These are phyloP conservation scores for Tremella mesenterica DNA, from an alignment of 768 basidiomycete genomes.

Conservation along the genomic window DNA sequence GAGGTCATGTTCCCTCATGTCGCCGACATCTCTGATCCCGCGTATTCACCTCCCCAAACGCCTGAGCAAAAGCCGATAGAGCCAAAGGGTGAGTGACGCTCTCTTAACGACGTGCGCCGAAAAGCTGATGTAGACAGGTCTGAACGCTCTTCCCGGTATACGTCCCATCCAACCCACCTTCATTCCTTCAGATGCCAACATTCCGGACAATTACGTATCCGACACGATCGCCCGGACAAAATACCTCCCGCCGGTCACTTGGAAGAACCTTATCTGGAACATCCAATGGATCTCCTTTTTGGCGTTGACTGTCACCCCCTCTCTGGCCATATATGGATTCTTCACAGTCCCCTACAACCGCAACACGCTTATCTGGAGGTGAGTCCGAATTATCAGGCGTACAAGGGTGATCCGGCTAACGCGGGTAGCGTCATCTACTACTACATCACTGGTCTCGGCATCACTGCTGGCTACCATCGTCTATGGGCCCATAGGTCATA, in stretches of 20 bases:
- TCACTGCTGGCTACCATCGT: constrained; percentile 74
- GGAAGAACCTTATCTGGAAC: constrained; percentile 57
- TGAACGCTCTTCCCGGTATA: constrained; percentile 25
- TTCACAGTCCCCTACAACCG: constrained; percentile 54
- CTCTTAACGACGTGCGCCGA: neutral
- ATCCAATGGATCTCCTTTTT: constrained; percentile 60
- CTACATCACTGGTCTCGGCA: constrained; percentile 75
- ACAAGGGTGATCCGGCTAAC: constrained; percentile 4
- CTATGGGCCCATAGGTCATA: constrained; percentile 95
- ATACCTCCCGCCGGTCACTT: constrained; percentile 59
- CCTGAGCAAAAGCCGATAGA: constrained; percentile 18
- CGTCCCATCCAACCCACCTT: constrained; percentile 34
- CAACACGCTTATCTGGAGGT: constrained; percentile 62
- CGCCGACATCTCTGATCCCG: constrained; percentile 30
- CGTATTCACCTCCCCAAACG: constrained; percentile 36
- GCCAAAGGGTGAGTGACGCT: constrained; percentile 12
- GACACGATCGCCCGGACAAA: constrained; percentile 63
- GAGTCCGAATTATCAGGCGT: constrained; percentile 4
- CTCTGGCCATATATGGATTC: constrained; percentile 65
- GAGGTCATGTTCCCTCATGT: constrained; percentile 10
- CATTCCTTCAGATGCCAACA: constrained; percentile 43
- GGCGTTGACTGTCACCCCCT: constrained; percentile 65
- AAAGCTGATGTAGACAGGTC: constrained; percentile 11
- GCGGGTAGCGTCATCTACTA: constrained; percentile 59
- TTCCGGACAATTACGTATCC: constrained; percentile 75